These are phyloP conservation scores for Kodamaea ohmeri DNA, from an alignment of 1,139 yeast genomes.

Conservation along the genomic window DNA sequence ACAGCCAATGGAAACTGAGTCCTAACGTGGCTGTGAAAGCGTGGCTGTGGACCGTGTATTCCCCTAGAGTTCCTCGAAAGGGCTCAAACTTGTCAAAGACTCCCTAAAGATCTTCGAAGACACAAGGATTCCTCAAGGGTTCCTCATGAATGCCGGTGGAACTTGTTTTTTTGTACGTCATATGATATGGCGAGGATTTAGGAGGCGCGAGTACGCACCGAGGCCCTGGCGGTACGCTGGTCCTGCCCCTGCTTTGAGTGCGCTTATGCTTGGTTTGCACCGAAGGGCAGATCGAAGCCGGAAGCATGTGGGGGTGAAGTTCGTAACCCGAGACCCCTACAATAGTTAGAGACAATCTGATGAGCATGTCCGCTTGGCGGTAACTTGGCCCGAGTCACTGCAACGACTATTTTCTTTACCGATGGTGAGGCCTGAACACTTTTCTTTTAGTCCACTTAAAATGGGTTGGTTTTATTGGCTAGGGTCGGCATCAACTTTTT, in stretches of 20 bases:
- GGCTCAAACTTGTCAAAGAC: too few species aligned
- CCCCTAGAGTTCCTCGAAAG: too few species aligned
- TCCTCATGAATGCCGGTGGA: too few species aligned
- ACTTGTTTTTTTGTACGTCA: too few species aligned
- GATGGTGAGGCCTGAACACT: not conserved
- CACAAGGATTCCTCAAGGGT: too few species aligned
- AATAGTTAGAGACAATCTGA: not conserved
- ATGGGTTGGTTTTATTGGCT: not conserved
- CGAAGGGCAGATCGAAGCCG: slow-evolving; percentile 3
- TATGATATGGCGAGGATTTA: too few species aligned
- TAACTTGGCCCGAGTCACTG: not conserved
- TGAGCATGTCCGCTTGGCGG: not conserved
- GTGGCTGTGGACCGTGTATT: too few species aligned
- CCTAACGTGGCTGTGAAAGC: too few species aligned
- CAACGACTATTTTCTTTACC: not conserved
- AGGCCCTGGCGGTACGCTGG: not conserved
- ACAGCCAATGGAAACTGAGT: too few species aligned
- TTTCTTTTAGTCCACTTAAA: not conserved
- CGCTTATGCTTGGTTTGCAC: slow-evolving; percentile 5
- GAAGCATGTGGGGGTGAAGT: slow-evolving; percentile 1
- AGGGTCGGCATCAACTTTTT: not conserved
- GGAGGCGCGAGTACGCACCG: too few species aligned
- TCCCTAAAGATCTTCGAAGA: too few species aligned
- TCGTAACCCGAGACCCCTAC: slow-evolving; percentile 1
- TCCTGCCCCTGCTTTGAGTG: not conserved